Evolutionary conservation across 805 yeast genomes (phyloP).

Genomic region (Wickerhamia fluorescens): DNA sequence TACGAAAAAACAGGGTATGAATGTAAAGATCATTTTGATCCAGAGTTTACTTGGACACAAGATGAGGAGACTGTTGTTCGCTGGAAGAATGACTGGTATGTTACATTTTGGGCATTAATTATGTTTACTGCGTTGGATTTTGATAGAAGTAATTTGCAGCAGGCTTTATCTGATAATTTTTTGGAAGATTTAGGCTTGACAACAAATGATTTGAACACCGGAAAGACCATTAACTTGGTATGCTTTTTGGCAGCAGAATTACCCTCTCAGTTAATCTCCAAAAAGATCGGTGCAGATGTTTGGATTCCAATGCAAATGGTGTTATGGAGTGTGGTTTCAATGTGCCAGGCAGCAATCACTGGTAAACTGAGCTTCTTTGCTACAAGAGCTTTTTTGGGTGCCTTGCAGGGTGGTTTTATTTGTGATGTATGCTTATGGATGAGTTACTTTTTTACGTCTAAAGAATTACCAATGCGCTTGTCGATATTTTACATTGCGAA

Average conservation of each 20-base stretch:
- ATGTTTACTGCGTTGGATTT: slow-evolving; percentile 20
- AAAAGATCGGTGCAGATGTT: slow-evolving; percentile 49
- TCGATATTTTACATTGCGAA: slow-evolving; percentile 19
- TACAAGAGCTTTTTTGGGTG: slow-evolving; percentile 24
- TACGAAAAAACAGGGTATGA: slow-evolving; percentile 28
- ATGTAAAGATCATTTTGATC: slow-evolving; percentile 27
- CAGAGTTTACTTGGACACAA: slow-evolving; percentile 25
- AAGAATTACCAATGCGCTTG: slow-evolving; percentile 19
- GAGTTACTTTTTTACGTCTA: slow-evolving; percentile 28
- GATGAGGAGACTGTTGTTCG: slow-evolving; percentile 32
- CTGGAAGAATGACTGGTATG: slow-evolving; percentile 48
- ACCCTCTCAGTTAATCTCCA: slow-evolving; percentile 62
- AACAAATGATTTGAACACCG: slow-evolving; percentile 55
- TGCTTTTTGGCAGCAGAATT: slow-evolving; percentile 52
- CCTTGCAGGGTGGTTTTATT: slow-evolving; percentile 30
- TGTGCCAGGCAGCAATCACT: slow-evolving; percentile 19
- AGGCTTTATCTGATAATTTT: slow-evolving; percentile 18
- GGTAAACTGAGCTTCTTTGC: slow-evolving; percentile 18
- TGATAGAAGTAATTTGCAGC: slow-evolving; percentile 18
- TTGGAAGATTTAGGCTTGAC: slow-evolving; percentile 33
- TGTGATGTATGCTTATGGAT: slow-evolving; percentile 26
- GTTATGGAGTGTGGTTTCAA: slow-evolving; percentile 19
- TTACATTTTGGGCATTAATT: slow-evolving; percentile 49
- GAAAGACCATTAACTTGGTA: slow-evolving; percentile 47
- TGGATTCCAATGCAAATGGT: slow-evolving; percentile 21